A percentile compares a stretch with the other conserved stretches of the same genome.
phyloP scores from a whole-genome alignment of 1,284 basidiomycete species.

The Austroboletus niveus region DNA sequence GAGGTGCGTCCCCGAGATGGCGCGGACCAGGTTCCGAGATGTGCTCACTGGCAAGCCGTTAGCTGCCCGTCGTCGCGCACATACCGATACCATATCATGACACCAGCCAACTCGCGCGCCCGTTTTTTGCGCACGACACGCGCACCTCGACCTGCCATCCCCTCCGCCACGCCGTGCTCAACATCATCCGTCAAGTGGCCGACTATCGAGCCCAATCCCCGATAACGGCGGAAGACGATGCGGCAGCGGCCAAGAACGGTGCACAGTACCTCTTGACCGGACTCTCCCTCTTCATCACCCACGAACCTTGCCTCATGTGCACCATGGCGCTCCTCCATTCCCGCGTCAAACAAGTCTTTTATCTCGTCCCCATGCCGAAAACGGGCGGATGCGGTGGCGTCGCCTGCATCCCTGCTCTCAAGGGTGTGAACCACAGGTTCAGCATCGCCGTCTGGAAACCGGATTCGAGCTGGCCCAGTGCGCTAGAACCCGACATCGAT shows the following conservation, averaged over 20 bases:
- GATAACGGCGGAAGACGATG: background rate
- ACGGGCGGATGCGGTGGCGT: constrained; percentile 76
- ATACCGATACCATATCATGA: constrained; percentile 62
- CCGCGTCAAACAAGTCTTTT: constrained; percentile 82
- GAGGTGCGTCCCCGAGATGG: constrained; percentile 47
- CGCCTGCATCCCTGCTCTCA: constrained; percentile 69
- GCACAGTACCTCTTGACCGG: constrained; percentile 84
- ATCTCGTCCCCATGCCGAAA: constrained; percentile 64
- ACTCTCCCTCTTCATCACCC: constrained; percentile 80
- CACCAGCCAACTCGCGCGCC: constrained; percentile 31
- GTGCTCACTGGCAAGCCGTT: no score
- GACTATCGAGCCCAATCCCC: constrained; percentile 47
- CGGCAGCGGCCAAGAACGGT: constrained; percentile 47
- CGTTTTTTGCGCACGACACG: constrained; percentile 69
- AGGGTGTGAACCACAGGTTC: constrained; percentile 83
- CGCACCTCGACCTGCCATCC: constrained; percentile 68
- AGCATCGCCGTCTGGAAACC: constrained; percentile 55
- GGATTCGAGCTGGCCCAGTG: constrained; percentile 2
- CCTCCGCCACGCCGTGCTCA: constrained; percentile 80
- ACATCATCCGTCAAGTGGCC: constrained; percentile 68
- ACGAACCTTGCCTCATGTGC: constrained; percentile 96
- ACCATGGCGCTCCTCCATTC: constrained; percentile 92
- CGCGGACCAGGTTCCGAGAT: no score
- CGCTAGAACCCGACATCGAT: constrained; percentile 16
- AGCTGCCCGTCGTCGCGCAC: constrained; percentile 71